Evolutionary conservation across 2,329 filamentous ascomycete species (phyloP), one percentile per base, ranked within the genome.

Genomic region (Cladosporium sp.): DNA sequence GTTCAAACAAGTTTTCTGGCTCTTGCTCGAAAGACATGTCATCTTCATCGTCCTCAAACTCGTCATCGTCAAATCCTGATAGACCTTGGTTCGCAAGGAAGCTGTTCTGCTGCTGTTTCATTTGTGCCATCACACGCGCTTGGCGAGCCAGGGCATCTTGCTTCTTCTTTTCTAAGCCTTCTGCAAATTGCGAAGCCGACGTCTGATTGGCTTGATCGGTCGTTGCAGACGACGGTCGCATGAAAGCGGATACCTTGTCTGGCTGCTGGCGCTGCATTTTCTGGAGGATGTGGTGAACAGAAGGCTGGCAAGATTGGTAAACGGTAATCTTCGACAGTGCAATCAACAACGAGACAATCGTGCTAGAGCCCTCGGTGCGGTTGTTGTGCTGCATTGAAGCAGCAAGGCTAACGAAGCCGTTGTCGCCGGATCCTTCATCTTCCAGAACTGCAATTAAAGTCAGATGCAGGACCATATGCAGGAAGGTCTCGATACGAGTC

Each of bases 81-180:
- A 97, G 86, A 49, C 89, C 90, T 77, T 97, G 93, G 69, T 90
- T 95, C 65, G 92, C 90, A 80, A 99, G 82, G 79, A 99, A 99
- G 72, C 88, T 95, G 79, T 96, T 94, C 76, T 98, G 96, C 75
- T 99, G 94, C 75, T 97, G 91, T 76, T 98, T 95, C 79, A 99
- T 97, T 75, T 97, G 93, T 1, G 93, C 95, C 93, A 99, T 97
- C 34, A 99, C 92, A 73, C 88, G 91, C 1, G 93, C 93, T 78
- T 98, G 93, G 25, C 95, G 88, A 71, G 93, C 94, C 48, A 93
- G 80, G 0, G 95, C 95, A 61, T 94, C 91, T 78, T 91, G 91
- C 83, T 97, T 99, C 82, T 94, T 97, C 67, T 88, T 86, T 73
- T 94, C 91, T 70, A 90, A 90, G 66, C 91, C 89, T 43, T 84